Evolutionary conservation across 257 asterid species (phyloP), one percentile per base, ranked within the genome.

Genomic region (Anisodus tanguticus): DNA sequence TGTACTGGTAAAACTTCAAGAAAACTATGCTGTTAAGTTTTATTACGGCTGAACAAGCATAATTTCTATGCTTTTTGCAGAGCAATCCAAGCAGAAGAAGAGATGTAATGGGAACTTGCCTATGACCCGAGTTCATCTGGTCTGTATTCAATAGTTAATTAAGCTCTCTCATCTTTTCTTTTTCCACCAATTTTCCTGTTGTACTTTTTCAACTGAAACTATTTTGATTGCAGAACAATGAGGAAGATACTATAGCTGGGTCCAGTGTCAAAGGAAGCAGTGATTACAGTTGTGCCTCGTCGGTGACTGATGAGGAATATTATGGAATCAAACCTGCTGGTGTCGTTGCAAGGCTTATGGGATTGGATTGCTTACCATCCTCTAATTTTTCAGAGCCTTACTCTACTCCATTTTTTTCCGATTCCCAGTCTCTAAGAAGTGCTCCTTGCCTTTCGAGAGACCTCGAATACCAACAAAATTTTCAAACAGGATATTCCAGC

Each of bases 321-420:
- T 87, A 82, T 55, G 90, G 89, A 58, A 84, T 87, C 6, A 93
- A 83, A 85, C 91, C 92, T 17, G 98, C 98, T 0, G 91, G 97
- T 2, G 97, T 97, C 3, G 96, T 95, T 88, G 99, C 98, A n/a
- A 90, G 97, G 84, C 98, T 97, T 41, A 97, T 97, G 99, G 99
- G 99, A 59, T 88, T 97, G 87, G 98, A 97, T 84, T 88, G 92
- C 70, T 82, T 93, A 90, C 98, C 98, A 31, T 91, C 92, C 87
- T 89, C 95, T 39, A 89, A 76, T 78, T 45, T 83, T 26, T 53
- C 85, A 0, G 98, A 92, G 83, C 87, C 92, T 19, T 87, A 86
- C 82, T 87, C 97, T 2, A 85, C 93, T 68, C 94, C 98, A 51
- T 89, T 88, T 72, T 89, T 82, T 31, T 31, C 35, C 9, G 88